Percentiles rank a stretch among this genome's conserved stretches.
These are phyloP conservation scores for Lichtheimia hyalospora DNA, from an alignment of 371 early-diverging fungal species.

Conservation along the genomic window DNA sequence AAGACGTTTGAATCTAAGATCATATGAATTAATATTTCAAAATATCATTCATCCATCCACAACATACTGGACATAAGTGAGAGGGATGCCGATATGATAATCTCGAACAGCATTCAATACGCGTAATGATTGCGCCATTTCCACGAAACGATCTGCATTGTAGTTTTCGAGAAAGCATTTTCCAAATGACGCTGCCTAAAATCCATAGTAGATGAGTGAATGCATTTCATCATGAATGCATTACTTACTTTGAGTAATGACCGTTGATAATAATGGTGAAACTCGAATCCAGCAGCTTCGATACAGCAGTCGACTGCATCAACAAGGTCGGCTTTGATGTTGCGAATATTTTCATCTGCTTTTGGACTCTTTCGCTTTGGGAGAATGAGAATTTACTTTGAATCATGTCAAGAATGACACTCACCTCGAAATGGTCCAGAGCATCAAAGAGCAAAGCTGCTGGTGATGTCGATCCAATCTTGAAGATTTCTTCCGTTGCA, in stretches of 20 bases:
- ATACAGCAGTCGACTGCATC: conserved; percentile 92
- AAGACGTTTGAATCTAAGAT: conserved; percentile 66
- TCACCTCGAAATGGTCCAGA: conserved; percentile 83
- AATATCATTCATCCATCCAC: background rate
- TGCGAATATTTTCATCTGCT: conserved; percentile 93
- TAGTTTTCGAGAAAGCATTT: conserved; percentile 88
- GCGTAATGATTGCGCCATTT: conserved; percentile 83
- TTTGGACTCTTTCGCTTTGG: conserved; percentile 77
- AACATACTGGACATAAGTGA: conserved; percentile 84
- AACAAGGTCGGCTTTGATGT: conserved; percentile 75
- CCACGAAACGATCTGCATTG: conserved; percentile 83
- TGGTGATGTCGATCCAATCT: conserved; percentile 92
- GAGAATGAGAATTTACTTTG: background rate
- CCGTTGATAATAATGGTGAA: conserved; percentile 73
- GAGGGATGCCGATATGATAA: conserved; percentile 85
- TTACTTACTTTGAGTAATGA: conserved; percentile 63
- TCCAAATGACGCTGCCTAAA: conserved; percentile 92
- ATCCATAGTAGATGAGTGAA: background rate
- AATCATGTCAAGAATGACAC: background rate
- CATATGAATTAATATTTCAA: background rate
- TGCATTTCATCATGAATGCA: background rate
- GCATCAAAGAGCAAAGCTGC: conserved; percentile 95
- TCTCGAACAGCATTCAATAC: conserved; percentile 88
- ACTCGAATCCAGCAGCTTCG: conserved; percentile 93
- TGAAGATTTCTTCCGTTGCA: conserved; percentile 82